These are phyloP conservation scores for Candida argentea DNA, from an alignment of 805 yeast species.

Conservation along the genomic window DNA sequence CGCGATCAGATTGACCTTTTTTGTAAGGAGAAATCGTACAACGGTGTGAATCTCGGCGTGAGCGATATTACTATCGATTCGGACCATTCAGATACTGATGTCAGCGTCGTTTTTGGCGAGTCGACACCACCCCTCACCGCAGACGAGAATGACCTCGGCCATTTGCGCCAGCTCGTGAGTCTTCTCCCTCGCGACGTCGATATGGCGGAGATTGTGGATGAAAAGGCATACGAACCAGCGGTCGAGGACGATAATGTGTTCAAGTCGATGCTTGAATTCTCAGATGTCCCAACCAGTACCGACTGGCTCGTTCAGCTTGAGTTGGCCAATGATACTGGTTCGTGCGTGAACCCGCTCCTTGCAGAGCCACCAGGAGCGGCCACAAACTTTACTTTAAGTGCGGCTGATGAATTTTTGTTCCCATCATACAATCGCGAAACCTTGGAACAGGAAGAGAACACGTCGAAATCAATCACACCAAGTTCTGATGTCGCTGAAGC, in stretches of 20 bases:
- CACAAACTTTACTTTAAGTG: slow-evolving; percentile 16
- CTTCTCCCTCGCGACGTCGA: slow-evolving; percentile 19
- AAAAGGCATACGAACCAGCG: slow-evolving; percentile 67
- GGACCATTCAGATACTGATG: slow-evolving; percentile 9
- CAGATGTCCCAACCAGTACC: slow-evolving; percentile 39
- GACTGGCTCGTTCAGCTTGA: slow-evolving; percentile 61
- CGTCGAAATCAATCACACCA: slow-evolving; percentile 3
- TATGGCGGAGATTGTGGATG: slow-evolving; percentile 37
- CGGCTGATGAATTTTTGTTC: slow-evolving; percentile 40
- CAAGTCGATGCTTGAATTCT: slow-evolving; percentile 27
- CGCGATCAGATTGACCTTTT: slow-evolving; percentile 13
- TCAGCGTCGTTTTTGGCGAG: slow-evolving; percentile 7
- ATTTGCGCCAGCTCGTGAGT: slow-evolving; percentile 24
- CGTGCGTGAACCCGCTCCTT: slow-evolving; percentile 27
- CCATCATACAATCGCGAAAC: slow-evolving; percentile 29
- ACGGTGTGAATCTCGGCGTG: slow-evolving; percentile 16
- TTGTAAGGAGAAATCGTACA: slow-evolving; percentile 12
- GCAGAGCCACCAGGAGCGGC: slow-evolving; percentile 5
- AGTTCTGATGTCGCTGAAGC: slow-evolving; percentile 2
- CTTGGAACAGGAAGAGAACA: slow-evolving; percentile 12
- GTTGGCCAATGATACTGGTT: slow-evolving; percentile 36
- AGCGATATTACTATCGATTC: slow-evolving; percentile 24
- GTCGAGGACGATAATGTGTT: slow-evolving; percentile 26
- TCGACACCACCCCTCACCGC: slow-evolving; percentile 4
- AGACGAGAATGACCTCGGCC: slow-evolving; percentile 13